Evolutionary conservation across 257 asterid species (phyloP), one percentile per base, ranked within the genome.

Genomic region (Paraleonurus japonicus): DNA sequence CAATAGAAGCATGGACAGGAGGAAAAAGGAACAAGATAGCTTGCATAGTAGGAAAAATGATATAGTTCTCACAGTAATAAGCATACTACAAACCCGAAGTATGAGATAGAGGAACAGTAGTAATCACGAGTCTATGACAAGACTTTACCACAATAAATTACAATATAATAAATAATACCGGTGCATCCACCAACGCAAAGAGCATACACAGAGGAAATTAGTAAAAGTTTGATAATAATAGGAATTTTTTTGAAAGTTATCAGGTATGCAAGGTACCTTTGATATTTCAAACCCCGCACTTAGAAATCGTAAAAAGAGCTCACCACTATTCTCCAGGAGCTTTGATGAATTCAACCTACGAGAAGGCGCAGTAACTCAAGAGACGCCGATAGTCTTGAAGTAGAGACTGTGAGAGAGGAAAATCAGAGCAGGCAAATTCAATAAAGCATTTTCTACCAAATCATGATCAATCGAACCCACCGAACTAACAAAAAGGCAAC

Each of bases 361-460:
- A 81, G 96, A 83, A 61, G 99, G 99, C 68, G 63, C 76, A 76
- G 96, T n/a, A 87, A 85, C 96, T 86, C 89, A 95, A 75, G 77
- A 95, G 98, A 69, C 95, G 92, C 82, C 87, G 98, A 82, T 95
- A 95, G 84, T 95, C 98, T 84, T 92, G 96, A 86, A 89, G 98
- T 76, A 95, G 89, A 80, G 98, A 89, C 99, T 95, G 97, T 45
- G 79, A 78, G 75, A 79, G 67, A 83, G 69, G 79, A 77, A 79
- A 70, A 77, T 70, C n/a, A n/a, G n/a, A n/a, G n/a, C n/a, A n/a
- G n/a, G n/a, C n/a, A n/a, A n/a, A n/a, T n/a, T n/a, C n/a, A n/a
- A n/a, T n/a, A n/a, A n/a, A n/a, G n/a, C n/a, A n/a, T n/a, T n/a
- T n/a, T n/a, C n/a, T n/a, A n/a, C n/a, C n/a, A n/a, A n/a, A n/a